Conservation (phyloP, 225 moss, liverwort and hornwort genomes). For the Marchantia polymorpha region DNA sequence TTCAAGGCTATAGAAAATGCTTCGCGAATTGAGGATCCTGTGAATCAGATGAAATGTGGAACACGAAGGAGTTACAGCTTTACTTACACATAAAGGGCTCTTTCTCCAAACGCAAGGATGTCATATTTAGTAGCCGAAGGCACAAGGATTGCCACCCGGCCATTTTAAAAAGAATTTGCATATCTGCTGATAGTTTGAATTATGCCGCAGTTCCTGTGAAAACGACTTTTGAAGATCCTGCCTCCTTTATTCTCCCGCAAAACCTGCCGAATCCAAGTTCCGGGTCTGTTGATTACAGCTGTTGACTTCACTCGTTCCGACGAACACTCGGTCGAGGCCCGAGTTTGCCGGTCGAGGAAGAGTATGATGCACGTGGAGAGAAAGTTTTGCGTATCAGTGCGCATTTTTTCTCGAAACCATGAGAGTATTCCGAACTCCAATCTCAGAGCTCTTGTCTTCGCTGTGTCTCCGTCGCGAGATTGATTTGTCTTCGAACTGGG, state of each 20-base stretch:
- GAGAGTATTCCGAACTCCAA: not conserved
- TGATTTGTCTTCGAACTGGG: not conserved
- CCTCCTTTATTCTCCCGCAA: not conserved
- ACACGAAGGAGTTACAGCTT: too few species aligned
- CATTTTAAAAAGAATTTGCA: too few species aligned
- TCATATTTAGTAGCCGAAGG: too few species aligned
- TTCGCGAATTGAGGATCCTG: not conserved
- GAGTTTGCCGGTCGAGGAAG: not conserved
- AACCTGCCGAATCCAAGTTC: not conserved
- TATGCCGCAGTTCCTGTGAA: too few species aligned
- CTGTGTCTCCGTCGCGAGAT: not conserved
- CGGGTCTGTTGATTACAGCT: not conserved
- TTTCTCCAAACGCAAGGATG: too few species aligned
- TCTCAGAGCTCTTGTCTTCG: not conserved
- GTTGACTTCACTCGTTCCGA: not conserved
- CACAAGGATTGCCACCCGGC: too few species aligned
- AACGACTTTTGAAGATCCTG: too few species aligned
- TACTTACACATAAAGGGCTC: too few species aligned
- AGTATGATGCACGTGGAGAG: not conserved
- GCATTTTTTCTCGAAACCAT: not conserved
- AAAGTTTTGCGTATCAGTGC: not conserved
- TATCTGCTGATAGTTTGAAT: too few species aligned
- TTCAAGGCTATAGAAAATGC: not conserved
- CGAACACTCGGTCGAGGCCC: not conserved
- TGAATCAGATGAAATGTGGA: not conserved